Evolutionary conservation across 75 land plant species (phyloP).

Genomic region (Pinus taeda): DNA sequence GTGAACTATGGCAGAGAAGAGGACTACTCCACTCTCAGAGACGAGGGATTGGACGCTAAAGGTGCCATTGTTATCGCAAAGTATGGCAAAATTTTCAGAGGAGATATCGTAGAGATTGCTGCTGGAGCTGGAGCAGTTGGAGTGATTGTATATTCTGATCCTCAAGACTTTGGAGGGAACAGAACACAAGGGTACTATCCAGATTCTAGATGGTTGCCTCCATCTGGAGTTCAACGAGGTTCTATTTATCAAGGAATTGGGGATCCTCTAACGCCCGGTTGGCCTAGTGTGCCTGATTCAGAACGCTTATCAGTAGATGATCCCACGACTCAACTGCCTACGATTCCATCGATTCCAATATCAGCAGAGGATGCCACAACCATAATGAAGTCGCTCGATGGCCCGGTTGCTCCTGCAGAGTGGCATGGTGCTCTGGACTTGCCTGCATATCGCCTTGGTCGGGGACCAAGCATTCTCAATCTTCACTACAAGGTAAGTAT

Average conservation of each 20-base stretch:
- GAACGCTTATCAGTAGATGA: constrained; percentile 45
- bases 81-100: constrained; percentile 37
- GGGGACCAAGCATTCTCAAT: constrained; percentile 58
- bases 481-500: constrained; percentile 47
- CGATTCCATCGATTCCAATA: constrained; percentile 43
- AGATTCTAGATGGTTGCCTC: constrained; percentile 66
- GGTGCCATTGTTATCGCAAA: constrained; percentile 61
- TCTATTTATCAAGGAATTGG: constrained; percentile 51
- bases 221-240: constrained; percentile 76
- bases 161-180: constrained; percentile 49
- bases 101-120: constrained; percentile 69
- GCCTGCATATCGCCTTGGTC: constrained; percentile 54
- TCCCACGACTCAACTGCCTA: constrained; percentile 39
- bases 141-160: constrained; percentile 60
- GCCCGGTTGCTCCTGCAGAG: constrained; percentile 45
- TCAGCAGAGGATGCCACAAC: constrained; percentile 60
- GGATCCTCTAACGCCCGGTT: constrained; percentile 83
- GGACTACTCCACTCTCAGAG: constrained; percentile 49
- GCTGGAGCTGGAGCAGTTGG: constrained; percentile 62
- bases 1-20: constrained; percentile 57
- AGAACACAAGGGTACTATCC: constrained; percentile 43
- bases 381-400: constrained; percentile 51
- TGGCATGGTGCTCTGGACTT: constrained; percentile 66
- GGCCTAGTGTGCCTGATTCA: constrained; percentile 44
- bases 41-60: constrained; percentile 44